Evolutionary conservation across 2,329 filamentous ascomycete genomes (phyloP), one percentile per base, ranked within the genome.

Genomic region (Botrytis galanthina): DNA sequence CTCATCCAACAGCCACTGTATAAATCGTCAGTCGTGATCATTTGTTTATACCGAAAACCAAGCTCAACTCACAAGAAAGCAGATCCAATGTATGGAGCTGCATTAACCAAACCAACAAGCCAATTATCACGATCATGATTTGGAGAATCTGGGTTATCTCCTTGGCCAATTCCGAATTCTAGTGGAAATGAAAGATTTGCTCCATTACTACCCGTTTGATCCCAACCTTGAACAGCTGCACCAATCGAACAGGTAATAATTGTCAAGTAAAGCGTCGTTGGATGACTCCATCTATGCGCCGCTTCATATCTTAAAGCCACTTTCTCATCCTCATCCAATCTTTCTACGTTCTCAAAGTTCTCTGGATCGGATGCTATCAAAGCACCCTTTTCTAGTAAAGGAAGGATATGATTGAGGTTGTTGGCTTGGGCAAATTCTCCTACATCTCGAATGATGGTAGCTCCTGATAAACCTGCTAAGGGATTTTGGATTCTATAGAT

Each of bases 341-440:
- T 87, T 3, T 80, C 81, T 59, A 94, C 85, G 48, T 86, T 83
- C 73, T 93, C 90, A 80, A 87, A 92, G 44, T 85, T 84, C 14
- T 84, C 83, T 0, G 92, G 92, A 77, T 91, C 89, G 80, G 93
- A 91, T 4, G 93, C 93, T 29, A 94, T 87, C 18, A 95, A 85
- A 5, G 92, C 93, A 48, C 92, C 93, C 78, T 91, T 91, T 70
- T 87, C 85, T 70, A 94, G 85, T 26, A 91, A 79, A 5, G 84
- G 82, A 4, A 89, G 82, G 76, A 91, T 86, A 71, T 91, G 87
- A 3, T 83, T 81, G 39, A 94, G 84, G 37, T 85, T 85, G 76
- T 91, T 87, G 60, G 86, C 82, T 22, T 84, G 83, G 57, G 90
- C 91, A 78, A 92, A 93, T n/a, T 84, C 83, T 70, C 89, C 85